Evolutionary conservation across 2,329 filamentous ascomycete genomes (phyloP), one percentile per base, ranked within the genome.

Genomic region (Sodiomyces alkalinus): DNA sequence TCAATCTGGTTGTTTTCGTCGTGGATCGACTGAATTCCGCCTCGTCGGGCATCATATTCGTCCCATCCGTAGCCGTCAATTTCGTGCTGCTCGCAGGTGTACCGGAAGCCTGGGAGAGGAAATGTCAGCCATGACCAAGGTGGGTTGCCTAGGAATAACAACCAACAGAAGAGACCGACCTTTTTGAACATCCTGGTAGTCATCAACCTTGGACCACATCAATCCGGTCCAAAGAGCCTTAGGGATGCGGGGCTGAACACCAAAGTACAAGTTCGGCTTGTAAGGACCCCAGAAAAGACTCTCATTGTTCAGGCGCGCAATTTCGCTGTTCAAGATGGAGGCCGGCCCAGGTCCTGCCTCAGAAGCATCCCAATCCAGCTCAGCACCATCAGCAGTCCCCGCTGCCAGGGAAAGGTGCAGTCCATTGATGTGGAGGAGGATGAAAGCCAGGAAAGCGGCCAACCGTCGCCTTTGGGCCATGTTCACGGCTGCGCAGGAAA

Each of bases 31-130:
- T 98, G 83, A 14, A 80, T 65, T 31, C 90, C 90, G 36, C 90
- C 90, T 32, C 67, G 78, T 33, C 90, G 69, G 14, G 85, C 76
- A 53, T 98, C 90, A 51, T 92, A 98, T 49, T 92, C 82, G 44
- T 96, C 86, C 90, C 90, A 98, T 36, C 90, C 90, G 51, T 98
- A 98, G 31, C 87, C 87, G 26, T 74, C 79, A 68, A 98, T 92
- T 49, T 92, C 83, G 50, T 90, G 72, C 51, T 98, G 90, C 52
- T 96, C 90, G 56, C 90, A 98, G 0, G 90, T 94, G 51, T 93
- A 85, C 39, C 90, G 75, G 43, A 94, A 79, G 42, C 76, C 82
- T 90, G 47, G 11, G n/a, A 3, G n/a, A n/a, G 6, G 12, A 24
- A 3, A 9, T 6, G 23, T 17, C 4, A 5, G 13, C 11, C 14